A percentile compares a stretch with the other conserved stretches of the same genome.
Conservation (phyloP, 371 early-diverging fungal species). For the Apophysomyces sp. region DNA sequence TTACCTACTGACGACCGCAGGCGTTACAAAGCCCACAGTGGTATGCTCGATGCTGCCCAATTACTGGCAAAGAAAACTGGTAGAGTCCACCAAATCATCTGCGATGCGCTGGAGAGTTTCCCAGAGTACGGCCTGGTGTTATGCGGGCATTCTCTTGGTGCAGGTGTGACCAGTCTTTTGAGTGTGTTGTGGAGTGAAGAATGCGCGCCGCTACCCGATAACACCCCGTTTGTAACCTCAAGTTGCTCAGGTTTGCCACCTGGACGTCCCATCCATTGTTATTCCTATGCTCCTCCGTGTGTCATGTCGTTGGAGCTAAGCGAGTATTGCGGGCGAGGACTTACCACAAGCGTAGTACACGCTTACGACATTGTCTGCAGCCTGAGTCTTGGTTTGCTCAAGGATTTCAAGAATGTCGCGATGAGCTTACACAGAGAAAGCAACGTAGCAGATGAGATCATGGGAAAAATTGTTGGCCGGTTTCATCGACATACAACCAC, state of each 20-base stretch:
- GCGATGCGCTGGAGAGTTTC: slow-evolving; percentile 59
- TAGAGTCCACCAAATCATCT: slow-evolving; percentile 66
- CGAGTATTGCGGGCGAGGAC: slow-evolving; percentile 61
- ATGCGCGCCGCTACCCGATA: slow-evolving; percentile 27
- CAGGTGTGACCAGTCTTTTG: slow-evolving; percentile 73
- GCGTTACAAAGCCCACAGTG: slow-evolving; percentile 66
- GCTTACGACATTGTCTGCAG: slow-evolving; percentile 72
- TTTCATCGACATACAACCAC: slow-evolving; percentile 22
- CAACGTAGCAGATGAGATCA: slow-evolving; percentile 68
- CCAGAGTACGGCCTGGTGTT: slow-evolving; percentile 77
- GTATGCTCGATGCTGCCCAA: slow-evolving; percentile 77
- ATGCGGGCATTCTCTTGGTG: slow-evolving; percentile 83
- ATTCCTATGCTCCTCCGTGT: slow-evolving; percentile 75
- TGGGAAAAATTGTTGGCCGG: slow-evolving; percentile 57
- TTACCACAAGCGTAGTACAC: slow-evolving; percentile 76
- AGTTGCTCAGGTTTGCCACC: slow-evolving; percentile 64
- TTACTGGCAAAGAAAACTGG: slow-evolving; percentile 61
- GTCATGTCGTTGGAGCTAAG: slow-evolving; percentile 68
- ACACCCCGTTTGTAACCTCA: slow-evolving; percentile 64
- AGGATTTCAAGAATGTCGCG: slow-evolving; percentile 76
- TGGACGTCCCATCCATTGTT: slow-evolving; percentile 77
- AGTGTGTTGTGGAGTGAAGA: slow-evolving; percentile 70
- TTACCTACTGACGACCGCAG: slow-evolving; percentile 36
- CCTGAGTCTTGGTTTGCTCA: slow-evolving; percentile 69
- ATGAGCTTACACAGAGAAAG: slow-evolving; percentile 65